Percentiles rank a stretch among this genome's conserved stretches.
These are phyloP conservation scores for Skeletonema menzelii DNA, from an alignment of 108 stramenopile genomes.

Conservation along the genomic window DNA sequence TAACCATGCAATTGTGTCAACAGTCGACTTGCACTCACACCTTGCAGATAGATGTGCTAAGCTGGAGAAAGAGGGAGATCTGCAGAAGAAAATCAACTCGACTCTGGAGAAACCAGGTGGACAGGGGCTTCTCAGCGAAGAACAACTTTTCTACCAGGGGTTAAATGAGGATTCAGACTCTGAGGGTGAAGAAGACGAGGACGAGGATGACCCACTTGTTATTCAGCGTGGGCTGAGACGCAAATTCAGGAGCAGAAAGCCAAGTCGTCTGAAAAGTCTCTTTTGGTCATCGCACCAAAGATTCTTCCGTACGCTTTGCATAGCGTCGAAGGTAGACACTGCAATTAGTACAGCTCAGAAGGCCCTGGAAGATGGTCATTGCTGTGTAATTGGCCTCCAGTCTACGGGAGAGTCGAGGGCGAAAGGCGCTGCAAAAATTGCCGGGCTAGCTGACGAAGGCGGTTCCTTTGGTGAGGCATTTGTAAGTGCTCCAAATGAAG, in stretches of 20 bases:
- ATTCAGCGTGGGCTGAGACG: constrained; percentile 32
- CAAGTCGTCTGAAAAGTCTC: constrained; percentile 24
- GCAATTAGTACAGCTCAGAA: constrained; percentile 35
- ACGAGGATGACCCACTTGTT: constrained; percentile 10
- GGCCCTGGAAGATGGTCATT: constrained; percentile 36
- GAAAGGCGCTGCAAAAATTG: constrained; percentile 29
- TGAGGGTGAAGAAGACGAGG: constrained; percentile 19
- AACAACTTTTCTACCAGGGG: constrained; percentile 10
- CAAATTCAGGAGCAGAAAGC: constrained; percentile 16
- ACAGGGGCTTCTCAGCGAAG: constrained; percentile 6
- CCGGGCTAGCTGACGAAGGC: constrained; percentile 32
- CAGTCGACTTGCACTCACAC: constrained; percentile 25
- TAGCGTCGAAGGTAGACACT: constrained; percentile 53
- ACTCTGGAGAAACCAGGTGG: background rate
- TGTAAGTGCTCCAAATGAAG: constrained; percentile 18
- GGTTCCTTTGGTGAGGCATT: constrained; percentile 9
- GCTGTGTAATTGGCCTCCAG: constrained; percentile 63
- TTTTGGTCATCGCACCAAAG: constrained; percentile 67
- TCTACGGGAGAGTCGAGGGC: constrained; percentile 55
- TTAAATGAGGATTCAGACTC: constrained; percentile 12
- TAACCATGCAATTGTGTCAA: too few relatives aligned
- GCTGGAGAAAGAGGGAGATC: background rate
- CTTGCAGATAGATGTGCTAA: constrained; percentile 26
- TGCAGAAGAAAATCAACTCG: constrained; percentile 10
- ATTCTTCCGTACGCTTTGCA: constrained; percentile 54